These are phyloP conservation scores for Myxozyma vanderwaltii DNA, from an alignment of 805 yeast species.

Conservation along the genomic window DNA sequence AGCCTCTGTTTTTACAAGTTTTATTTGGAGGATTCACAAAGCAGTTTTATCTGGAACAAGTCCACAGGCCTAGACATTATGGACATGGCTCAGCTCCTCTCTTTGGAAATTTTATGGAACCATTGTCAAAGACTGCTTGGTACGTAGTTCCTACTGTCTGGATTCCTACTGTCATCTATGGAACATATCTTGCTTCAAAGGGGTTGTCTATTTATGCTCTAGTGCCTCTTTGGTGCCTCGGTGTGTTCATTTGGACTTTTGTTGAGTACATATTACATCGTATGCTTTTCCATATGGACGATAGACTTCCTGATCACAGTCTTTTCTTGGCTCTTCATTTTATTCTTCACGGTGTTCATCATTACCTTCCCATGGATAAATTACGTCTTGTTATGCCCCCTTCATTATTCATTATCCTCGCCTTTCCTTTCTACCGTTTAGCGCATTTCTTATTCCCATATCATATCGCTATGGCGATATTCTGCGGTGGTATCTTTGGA, in stretches of 20 bases:
- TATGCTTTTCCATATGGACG: conserved; percentile 89
- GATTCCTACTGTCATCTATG: conserved; percentile 75
- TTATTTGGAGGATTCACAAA: conserved; percentile 73
- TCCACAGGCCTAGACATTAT: conserved; percentile 96
- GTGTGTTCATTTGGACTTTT: conserved; percentile 91
- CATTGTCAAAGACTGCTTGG: conserved; percentile 90
- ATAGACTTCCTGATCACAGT: conserved; percentile 78
- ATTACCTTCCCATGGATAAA: conserved; percentile 95
- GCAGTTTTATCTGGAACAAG: conserved; percentile 91
- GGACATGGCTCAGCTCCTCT: conserved; percentile 96
- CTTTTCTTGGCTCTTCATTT: conserved; percentile 80
- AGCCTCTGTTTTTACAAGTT: conserved; percentile 81
- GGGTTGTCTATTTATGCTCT: conserved; percentile 52
- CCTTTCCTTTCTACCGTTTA: conserved; percentile 76
- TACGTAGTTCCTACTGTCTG: conserved; percentile 85
- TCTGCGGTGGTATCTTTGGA: conserved; percentile 95
- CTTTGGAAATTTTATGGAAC: conserved; percentile 94
- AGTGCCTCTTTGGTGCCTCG: conserved; percentile 65
- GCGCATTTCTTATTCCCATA: conserved; percentile 79
- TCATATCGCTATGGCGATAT: conserved; percentile 84
- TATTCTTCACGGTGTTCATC: conserved; percentile 93
- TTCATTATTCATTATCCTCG: conserved; percentile 68
- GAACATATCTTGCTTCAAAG: conserved; percentile 62
- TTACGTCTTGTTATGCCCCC: conserved; percentile 97
- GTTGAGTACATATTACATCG: conserved; percentile 88